phyloP scores from a whole-genome alignment of 345 rosid genomes.

The Draba incana region DNA sequence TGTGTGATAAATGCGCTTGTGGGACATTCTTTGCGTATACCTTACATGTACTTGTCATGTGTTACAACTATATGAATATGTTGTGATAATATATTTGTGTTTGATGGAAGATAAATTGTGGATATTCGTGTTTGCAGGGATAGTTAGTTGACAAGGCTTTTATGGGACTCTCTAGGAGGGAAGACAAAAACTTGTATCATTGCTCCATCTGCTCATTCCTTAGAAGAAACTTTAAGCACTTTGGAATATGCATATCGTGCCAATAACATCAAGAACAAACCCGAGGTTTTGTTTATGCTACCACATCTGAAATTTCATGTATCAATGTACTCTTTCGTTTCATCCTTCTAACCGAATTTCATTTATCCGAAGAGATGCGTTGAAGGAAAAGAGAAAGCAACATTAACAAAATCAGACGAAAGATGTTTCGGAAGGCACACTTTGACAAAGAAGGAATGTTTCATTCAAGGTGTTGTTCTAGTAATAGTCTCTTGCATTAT shows the following conservation, averaged over 20 bases:
- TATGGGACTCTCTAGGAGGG: slow-evolving; percentile 93
- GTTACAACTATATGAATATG: slow-evolving; percentile 18
- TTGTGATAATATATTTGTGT: background rate
- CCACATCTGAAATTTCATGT: background rate
- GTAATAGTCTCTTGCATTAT: background rate
- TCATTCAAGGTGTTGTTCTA: slow-evolving; percentile 56
- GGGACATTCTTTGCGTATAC: slow-evolving; percentile 94
- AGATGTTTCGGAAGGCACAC: slow-evolving; percentile 54
- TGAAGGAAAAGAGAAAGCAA: slow-evolving; percentile 58
- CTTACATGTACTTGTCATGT: slow-evolving; percentile 64
- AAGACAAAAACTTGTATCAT: slow-evolving; percentile 96
- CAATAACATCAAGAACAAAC: slow-evolving; percentile 88
- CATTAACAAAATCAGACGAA: slow-evolving; percentile 43
- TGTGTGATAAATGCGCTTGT: slow-evolving; percentile 97
- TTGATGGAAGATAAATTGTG: background rate
- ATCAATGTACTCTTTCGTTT: background rate
- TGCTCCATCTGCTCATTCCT: slow-evolving; percentile 82
- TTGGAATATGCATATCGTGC: slow-evolving; percentile 93
- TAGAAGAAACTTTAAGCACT: slow-evolving; percentile 95
- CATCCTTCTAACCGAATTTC: slow-evolving; percentile 18
- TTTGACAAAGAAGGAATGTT: slow-evolving; percentile 37
- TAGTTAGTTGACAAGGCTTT: slow-evolving; percentile 92
- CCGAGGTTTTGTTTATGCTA: slow-evolving; percentile 64
- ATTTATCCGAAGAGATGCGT: slow-evolving; percentile 75
- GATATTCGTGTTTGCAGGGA: slow-evolving; percentile 55